Base-by-base conservation (phyloP, 2,329 filamentous ascomycete species). In the Fusarium tupiense region DNA sequence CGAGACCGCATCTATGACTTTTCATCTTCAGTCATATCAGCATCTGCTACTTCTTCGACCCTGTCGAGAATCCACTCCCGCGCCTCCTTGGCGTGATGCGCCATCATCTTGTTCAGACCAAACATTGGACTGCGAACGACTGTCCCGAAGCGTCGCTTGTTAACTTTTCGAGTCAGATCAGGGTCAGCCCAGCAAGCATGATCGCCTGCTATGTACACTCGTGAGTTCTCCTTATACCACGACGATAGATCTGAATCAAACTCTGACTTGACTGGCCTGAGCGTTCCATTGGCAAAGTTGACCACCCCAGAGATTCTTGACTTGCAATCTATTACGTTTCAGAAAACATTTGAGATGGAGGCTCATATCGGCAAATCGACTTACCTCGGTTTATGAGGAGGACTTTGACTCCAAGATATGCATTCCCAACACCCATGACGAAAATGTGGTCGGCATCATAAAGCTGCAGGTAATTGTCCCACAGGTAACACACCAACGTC, bases 401-500 rank as follows among this genome's bases (percentile, higher is more conserved):
- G 64, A 95, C 89, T 66, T 96, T 92, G 54, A 98, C 89, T 4
- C 94, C 95, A 7, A 93, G 86, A 79, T 96, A 97, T 4, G 96
- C 94, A 77, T 94, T 92, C n/a, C 96, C 96, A 4, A 97, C 91
- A 2, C 96, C 96, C 80, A 99, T 87, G 29, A 99, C 86, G 80
- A 97, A 93, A 22, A 98, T 90, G 60, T 96, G 90, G 11, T 92
- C 91, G 1, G 89, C 87, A 6, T 92, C 84, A 58, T 91, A 91
- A 38, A 93, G 87, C 85, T 98, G 94, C 26, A 99, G 91, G 79
- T 98, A 98, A 80, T 99, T 99, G 77, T 98, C 95, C 96, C 96
- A 99, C 20, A 99, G 86, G 79, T 98, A 98, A 69, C 89, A 91
- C 9, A 96, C 90, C 17, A 98, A 85, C 69, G 96, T 91, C 71